Percentiles rank a stretch among this genome's conserved stretches.
Conservation (phyloP, 116 monocot genomes). For the Papilionanthe hybrid region DNA sequence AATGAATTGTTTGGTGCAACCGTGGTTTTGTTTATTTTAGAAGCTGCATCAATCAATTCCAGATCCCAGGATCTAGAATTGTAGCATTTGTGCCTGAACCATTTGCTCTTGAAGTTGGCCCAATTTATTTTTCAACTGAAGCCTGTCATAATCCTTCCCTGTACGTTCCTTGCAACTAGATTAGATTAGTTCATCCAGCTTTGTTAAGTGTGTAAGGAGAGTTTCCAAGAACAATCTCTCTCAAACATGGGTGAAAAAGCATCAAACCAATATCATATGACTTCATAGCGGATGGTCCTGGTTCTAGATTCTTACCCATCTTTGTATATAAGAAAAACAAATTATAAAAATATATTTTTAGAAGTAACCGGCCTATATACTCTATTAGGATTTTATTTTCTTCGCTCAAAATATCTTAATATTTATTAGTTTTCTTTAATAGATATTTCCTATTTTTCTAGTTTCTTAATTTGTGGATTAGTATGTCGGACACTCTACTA, state of each 20-base stretch:
- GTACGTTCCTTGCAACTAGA: background rate
- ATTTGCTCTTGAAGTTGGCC: background rate
- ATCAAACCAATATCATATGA: background rate
- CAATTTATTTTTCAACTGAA: conserved; percentile 13
- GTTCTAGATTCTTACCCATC: conserved; percentile 1
- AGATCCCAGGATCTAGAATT: background rate
- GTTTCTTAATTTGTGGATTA: too few relatives aligned
- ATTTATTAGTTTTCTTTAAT: too few relatives aligned
- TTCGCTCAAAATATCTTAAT: too few relatives aligned
- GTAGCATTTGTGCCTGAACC: background rate
- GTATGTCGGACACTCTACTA: too few relatives aligned
- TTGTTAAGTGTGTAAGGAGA: background rate
- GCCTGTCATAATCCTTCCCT: background rate
- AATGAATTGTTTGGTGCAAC: background rate
- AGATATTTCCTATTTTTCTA: too few relatives aligned
- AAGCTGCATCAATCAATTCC: background rate
- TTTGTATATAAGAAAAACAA: background rate
- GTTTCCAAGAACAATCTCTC: conserved; percentile 4
- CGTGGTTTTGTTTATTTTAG: background rate
- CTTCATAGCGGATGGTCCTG: background rate
- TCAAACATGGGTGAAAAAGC: conserved; percentile 9
- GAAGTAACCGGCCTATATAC: too few relatives aligned
- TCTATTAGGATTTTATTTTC: too few relatives aligned
- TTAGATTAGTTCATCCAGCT: background rate
- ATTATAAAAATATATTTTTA: background rate